Evolutionary conservation across 129 eudicot species (phyloP).

Genomic region (Heracleum sosnowskyi): DNA sequence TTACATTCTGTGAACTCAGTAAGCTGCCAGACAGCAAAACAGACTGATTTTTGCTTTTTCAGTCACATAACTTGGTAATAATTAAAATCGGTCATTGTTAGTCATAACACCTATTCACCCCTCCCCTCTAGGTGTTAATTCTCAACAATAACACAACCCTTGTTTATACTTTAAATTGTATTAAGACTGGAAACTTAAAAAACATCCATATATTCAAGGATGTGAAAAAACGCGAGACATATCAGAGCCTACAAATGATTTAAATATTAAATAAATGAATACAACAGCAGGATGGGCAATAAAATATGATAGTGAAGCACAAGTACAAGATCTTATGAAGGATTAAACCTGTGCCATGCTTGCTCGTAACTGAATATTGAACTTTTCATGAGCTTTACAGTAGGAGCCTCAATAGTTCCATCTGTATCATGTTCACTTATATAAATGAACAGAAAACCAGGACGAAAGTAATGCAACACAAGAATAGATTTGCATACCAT

Average conservation of each 20-base stretch:
- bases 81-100: no score
- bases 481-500: constrained; percentile 33
- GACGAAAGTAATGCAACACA: neutral
- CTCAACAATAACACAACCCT: neutral
- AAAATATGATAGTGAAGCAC: neutral
- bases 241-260: neutral
- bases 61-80: no score
- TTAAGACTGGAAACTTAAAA: neutral
- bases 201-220: neutral
- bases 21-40: no score
- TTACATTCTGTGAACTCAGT: no score
- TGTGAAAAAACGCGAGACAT: neutral
- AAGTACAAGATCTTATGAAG: constrained; percentile 2
- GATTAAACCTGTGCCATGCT: constrained; percentile 95
- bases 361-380: constrained; percentile 93
- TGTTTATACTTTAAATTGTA: neutral
- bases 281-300: neutral
- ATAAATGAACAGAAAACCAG: constrained; percentile 10
- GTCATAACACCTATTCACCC: no score
- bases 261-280: neutral
- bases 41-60: no score
- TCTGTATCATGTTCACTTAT: constrained; percentile 39
- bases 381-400: constrained; percentile 90
- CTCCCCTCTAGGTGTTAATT: no score
- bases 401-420: constrained; percentile 43